Percentiles rank a stretch among this genome's conserved stretches.
Conservation (phyloP, 2,329 filamentous ascomycete species). For the Diaporthe ilicicola region DNA sequence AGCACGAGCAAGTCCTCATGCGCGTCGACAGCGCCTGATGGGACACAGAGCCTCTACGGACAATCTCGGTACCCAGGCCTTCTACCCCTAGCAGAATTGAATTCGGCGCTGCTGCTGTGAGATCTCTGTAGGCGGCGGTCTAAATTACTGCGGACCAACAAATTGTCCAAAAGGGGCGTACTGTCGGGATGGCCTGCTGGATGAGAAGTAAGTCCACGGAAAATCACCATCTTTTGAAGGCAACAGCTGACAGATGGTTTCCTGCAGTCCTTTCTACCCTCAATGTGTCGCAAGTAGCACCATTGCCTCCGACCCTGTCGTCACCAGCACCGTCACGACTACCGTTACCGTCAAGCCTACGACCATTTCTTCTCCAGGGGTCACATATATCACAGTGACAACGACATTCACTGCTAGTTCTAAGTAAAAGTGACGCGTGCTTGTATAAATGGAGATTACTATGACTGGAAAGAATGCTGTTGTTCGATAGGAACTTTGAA, state of each 20-base stretch:
- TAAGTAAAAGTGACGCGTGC: neutral
- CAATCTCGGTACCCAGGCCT: neutral
- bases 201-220: neutral
- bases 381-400: neutral
- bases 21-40: neutral
- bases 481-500: too few relatives aligned
- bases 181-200: conserved; percentile 5
- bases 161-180: neutral
- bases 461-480: too few relatives aligned
- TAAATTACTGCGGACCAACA: conserved; percentile 5
- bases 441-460: too few relatives aligned
- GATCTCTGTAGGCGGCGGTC: neutral
- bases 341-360: neutral
- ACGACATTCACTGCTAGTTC: neutral
- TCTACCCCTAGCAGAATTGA: neutral
- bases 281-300: conserved; percentile 13
- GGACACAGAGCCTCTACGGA: neutral
- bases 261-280: neutral
- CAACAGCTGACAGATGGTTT: neutral
- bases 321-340: neutral
- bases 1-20: neutral
- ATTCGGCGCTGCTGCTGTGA: neutral
- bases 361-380: too few relatives aligned
- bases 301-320: neutral
- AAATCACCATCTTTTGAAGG: neutral